phyloP scores from a whole-genome alignment of 257 asterid genomes.

The Coffea canephora region DNA sequence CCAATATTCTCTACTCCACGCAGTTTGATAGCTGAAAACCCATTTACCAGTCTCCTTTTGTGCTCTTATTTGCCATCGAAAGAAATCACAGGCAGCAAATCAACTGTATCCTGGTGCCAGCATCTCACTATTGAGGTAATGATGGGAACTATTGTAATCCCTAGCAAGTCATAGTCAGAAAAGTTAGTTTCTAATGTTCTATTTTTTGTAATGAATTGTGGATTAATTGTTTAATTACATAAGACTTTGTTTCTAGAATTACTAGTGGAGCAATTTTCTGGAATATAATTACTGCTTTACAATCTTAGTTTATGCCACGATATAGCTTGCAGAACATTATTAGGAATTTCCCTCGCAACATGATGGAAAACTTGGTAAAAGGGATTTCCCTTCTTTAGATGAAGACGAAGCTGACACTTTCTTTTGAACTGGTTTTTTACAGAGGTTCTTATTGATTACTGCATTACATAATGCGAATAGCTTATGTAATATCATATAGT shows the following conservation, averaged over 20 bases:
- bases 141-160: background rate
- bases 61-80: constrained; percentile 56
- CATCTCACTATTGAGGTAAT: constrained; percentile 76
- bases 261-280: background rate
- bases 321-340: background rate
- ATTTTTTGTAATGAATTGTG: background rate
- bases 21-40: constrained; percentile 75
- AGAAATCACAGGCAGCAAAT: constrained; percentile 33
- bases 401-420: background rate
- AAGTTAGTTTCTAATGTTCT: background rate
- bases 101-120: constrained; percentile 66
- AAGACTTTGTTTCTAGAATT: background rate
- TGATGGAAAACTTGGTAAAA: background rate
- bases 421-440: background rate
- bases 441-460: background rate
- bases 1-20: constrained; percentile 87
- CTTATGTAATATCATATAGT: background rate
- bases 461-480: background rate
- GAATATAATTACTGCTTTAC: background rate
- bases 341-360: background rate
- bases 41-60: constrained; percentile 81
- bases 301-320: background rate
- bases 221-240: background rate
- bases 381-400: background rate
- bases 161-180: background rate